These are phyloP conservation scores for Symmetrospora coprosmae DNA, from an alignment of 768 basidiomycete species.

Conservation along the genomic window DNA sequence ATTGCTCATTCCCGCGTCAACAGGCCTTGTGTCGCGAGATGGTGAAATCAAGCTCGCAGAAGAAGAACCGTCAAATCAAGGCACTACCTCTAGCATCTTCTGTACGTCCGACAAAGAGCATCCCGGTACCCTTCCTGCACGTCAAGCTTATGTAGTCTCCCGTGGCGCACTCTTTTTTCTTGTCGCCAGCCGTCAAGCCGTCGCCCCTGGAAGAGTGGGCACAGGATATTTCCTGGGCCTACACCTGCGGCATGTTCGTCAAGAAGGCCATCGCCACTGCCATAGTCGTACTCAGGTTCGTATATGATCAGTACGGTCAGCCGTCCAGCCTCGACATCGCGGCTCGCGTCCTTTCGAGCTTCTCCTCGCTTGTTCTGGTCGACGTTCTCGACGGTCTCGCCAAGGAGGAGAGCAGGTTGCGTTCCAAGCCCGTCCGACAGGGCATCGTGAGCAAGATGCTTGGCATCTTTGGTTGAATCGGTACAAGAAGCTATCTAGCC, in stretches of 20 bases:
- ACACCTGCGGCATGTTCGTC: not conserved
- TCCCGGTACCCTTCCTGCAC: too few species aligned
- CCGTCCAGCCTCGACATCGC: not conserved
- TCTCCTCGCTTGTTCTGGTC: not conserved
- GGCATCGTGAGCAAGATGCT: not conserved
- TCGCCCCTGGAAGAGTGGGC: not conserved
- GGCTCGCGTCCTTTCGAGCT: not conserved
- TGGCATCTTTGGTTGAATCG: not conserved
- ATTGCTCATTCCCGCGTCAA: too few species aligned
- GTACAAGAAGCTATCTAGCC: too few species aligned
- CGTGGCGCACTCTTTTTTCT: too few species aligned
- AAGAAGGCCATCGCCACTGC: not conserved
- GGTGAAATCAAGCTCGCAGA: too few species aligned
- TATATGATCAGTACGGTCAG: not conserved
- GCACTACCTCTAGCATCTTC: too few species aligned
- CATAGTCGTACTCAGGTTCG: not conserved
- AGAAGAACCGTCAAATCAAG: too few species aligned
- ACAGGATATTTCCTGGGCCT: not conserved
- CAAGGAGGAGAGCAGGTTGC: not conserved
- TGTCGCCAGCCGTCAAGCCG: too few species aligned
- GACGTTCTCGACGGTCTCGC: not conserved
- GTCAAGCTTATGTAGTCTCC: too few species aligned
- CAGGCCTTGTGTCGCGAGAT: too few species aligned
- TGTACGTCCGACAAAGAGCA: too few species aligned
- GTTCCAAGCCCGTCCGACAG: not conserved